These are phyloP conservation scores for Didymella arachidicola DNA, from an alignment of 2,329 filamentous ascomycete genomes.

Conservation along the genomic window DNA sequence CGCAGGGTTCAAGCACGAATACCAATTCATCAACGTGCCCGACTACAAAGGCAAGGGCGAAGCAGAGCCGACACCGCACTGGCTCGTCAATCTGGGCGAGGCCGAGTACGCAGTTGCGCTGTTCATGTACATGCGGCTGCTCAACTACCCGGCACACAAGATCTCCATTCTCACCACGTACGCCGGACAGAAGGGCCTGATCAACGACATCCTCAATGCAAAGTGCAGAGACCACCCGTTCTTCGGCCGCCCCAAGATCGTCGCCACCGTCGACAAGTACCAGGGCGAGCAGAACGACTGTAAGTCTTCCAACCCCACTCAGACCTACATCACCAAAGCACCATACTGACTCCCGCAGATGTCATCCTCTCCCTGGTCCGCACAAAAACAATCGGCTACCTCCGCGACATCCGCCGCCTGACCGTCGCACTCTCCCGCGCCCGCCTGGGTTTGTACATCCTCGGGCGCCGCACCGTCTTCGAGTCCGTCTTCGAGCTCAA, in stretches of 20 bases:
- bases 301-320: conserved; percentile 61
- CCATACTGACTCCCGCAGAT: conserved; percentile 60
- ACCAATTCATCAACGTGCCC: conserved; percentile 94
- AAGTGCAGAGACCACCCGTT: conserved; percentile 82
- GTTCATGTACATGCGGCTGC: conserved; percentile 95
- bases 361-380: conserved; percentile 92
- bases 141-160: conserved; percentile 84
- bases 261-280: conserved; percentile 97
- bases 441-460: conserved; percentile 87
- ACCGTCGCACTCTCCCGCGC: conserved; percentile 95
- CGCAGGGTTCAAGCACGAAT: conserved; percentile 90
- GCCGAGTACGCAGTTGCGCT: conserved; percentile 96
- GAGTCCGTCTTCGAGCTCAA: conserved; percentile 87
- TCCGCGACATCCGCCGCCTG: conserved; percentile 89
- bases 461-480: conserved; percentile 88
- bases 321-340: too few species aligned
- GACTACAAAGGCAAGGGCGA: conserved; percentile 93
- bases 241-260: conserved; percentile 87
- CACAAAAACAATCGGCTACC: conserved; percentile 87
- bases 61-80: conserved; percentile 88
- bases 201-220: conserved; percentile 84
- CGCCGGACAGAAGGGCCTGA: conserved; percentile 86
- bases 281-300: conserved; percentile 99
- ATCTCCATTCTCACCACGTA: conserved; percentile 95
- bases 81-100: conserved; percentile 95